Conservation (phyloP, 805 yeast genomes). For the Candida succiphila region DNA sequence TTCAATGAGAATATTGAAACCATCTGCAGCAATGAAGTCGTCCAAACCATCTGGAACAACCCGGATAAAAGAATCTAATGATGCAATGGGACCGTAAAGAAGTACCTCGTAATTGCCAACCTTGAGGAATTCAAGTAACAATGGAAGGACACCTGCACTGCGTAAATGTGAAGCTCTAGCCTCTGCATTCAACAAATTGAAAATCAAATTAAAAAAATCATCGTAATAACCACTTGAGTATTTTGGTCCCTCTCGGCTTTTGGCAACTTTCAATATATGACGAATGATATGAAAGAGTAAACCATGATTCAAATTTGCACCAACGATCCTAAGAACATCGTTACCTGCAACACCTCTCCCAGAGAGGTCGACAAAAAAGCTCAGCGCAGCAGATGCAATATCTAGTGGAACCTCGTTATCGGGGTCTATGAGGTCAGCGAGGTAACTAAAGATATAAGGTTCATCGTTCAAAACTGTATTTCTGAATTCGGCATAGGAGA, state of each 20-base stretch:
- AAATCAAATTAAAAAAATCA: conserved; percentile 50
- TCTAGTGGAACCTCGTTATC: conserved; percentile 44
- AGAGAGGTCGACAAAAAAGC: conserved; percentile 62
- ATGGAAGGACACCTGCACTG: conserved; percentile 67
- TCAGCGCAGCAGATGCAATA: conserved; percentile 50
- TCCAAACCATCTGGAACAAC: conserved; percentile 41
- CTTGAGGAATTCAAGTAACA: conserved; percentile 51
- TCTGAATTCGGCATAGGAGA: conserved; percentile 47
- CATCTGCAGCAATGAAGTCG: conserved; percentile 57
- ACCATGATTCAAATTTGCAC: conserved; percentile 87
- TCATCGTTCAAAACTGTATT: conserved; percentile 63
- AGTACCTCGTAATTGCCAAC: conserved; percentile 45
- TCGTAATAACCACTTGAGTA: conserved; percentile 17
- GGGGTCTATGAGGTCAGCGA: conserved; percentile 67
- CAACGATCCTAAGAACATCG: conserved; percentile 67
- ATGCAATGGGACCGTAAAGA: conserved; percentile 52
- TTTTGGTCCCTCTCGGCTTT: conserved; percentile 14
- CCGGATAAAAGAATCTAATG: conserved; percentile 36
- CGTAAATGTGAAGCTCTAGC: conserved; percentile 46
- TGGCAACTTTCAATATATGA: conserved; percentile 42
- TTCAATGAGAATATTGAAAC: conserved; percentile 52
- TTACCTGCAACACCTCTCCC: conserved; percentile 59
- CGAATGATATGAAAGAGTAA: conserved; percentile 63
- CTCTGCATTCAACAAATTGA: conserved; percentile 48
- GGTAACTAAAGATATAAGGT: conserved; percentile 55